Conservation (phyloP, 495 filamentous ascomycete genomes). For the Cladorrhinum samala region DNA sequence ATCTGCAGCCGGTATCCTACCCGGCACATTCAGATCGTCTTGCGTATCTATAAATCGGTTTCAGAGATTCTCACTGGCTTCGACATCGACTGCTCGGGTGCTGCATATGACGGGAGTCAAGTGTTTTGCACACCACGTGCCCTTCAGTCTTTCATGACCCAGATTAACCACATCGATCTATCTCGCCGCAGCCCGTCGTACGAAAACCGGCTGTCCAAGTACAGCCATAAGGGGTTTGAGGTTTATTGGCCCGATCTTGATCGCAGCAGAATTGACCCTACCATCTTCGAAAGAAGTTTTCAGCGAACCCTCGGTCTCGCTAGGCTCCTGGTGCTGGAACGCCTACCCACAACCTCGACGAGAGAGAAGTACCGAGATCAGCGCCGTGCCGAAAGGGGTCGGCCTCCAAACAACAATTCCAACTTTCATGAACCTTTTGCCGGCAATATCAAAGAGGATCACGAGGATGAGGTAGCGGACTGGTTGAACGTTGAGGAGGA, state of each 20-base stretch:
- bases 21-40: conserved; percentile 74
- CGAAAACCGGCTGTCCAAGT: conserved; percentile 83
- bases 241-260: conserved; percentile 70
- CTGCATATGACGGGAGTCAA: conserved; percentile 69
- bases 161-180: conserved; percentile 73
- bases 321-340: conserved; percentile 70
- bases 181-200: conserved; percentile 75
- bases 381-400: conserved; percentile 61
- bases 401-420: conserved; percentile 40
- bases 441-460: conserved; percentile 64
- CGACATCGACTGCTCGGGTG: conserved; percentile 77
- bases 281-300: conserved; percentile 77
- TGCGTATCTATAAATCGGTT: conserved; percentile 74
- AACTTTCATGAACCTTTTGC: conserved; percentile 18
- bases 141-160: conserved; percentile 68
- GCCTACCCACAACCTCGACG: conserved; percentile 57
- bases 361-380: conserved; percentile 61
- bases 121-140: conserved; percentile 68
- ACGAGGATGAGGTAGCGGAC: conserved; percentile 73
- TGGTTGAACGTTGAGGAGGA: conserved; percentile 71
- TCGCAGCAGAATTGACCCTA: conserved; percentile 67
- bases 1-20: conserved; percentile 76
- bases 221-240: conserved; percentile 76
- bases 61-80: conserved; percentile 80
- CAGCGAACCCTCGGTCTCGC: conserved; percentile 68